Base-by-base conservation (phyloP, 768 basidiomycete genomes). In the Kwoniella pini region DNA sequence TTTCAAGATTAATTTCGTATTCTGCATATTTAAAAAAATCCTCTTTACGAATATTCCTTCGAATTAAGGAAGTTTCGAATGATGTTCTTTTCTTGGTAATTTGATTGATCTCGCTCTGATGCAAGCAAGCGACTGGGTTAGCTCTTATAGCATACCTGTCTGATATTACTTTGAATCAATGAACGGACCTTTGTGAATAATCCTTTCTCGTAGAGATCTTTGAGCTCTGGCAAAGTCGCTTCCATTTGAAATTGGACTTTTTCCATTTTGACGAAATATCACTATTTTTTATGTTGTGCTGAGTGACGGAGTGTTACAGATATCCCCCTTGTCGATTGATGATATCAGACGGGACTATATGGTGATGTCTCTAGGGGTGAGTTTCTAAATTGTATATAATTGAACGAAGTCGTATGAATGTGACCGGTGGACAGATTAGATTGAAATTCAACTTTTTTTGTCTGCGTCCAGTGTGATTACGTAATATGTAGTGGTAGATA, bases 201-300 rank as follows among this genome's bases (percentile, higher is more conserved):
- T 66, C 84, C 85, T 79, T 89, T 91, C 69, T 91, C 85, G 61
- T 88, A 86, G 11, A 95, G 82, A 79, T 94, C 91, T 79, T 91
- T 93, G 76, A 95, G 88, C 86, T 96, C 93, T 46, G 87, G 85
- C 85, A 95, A 89, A 86, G 93, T 94, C 85, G 90, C 88, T 86
- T 95, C 92, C 79, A 94, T 89, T 79, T 94, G 87, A 70, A 88
- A 94, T 60, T 95, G 89, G 0, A 95, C 92, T 66, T 90, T 85
- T 83, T 97, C 93, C 93, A 97, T 94, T 43, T 22, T 64, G 62
- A 22, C 11, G 24, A 30, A 44, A 43, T 42, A 31, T 15, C 31
- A 13, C 19, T n/a, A 4, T 4, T 6, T 10, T 42, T 42, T 19
- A 42, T 7, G 33, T 7, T 36, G 33, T 36, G 33, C 7, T 15